These are phyloP conservation scores for Thinopyrum elongatum DNA, from an alignment of 176 grass and related monocot species.

Conservation along the genomic window DNA sequence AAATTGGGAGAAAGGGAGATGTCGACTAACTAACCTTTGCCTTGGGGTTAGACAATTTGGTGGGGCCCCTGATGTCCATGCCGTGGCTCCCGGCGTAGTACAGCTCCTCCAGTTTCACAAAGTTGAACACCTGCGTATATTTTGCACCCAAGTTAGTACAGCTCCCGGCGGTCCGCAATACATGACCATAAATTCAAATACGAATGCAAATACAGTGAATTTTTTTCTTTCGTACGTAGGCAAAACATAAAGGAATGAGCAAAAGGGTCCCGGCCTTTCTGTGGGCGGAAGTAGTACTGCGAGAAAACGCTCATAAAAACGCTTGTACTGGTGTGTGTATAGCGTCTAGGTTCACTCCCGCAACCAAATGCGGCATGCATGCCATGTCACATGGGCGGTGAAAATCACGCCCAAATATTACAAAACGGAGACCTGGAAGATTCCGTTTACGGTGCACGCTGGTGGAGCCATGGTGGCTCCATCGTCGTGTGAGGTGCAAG, in stretches of 20 bases:
- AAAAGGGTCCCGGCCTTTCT: not conserved
- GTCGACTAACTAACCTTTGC: conserved; percentile 24
- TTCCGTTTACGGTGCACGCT: not conserved
- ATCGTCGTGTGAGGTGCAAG: not conserved
- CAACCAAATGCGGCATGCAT: not conserved
- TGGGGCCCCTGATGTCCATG: conserved; percentile 74
- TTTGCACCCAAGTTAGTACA: too few relatives aligned
- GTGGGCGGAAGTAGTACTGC: not conserved
- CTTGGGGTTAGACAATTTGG: conserved; percentile 29
- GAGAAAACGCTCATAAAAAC: not conserved
- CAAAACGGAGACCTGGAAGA: not conserved
- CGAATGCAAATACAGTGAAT: not conserved
- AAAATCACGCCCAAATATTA: not conserved
- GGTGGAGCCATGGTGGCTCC: not conserved
- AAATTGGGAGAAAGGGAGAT: too few relatives aligned
- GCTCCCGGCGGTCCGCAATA: too few relatives aligned
- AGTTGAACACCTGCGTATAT: conserved; percentile 43
- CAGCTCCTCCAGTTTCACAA: conserved; percentile 55
- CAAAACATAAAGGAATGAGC: not conserved
- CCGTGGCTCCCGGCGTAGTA: conserved; percentile 89
- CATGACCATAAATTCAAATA: not conserved
- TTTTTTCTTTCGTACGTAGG: not conserved
- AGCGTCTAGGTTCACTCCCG: conserved; percentile 2
- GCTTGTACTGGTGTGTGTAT: not conserved
- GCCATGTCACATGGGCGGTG: not conserved